Percentiles rank a stretch among this genome's conserved stretches.
These are phyloP conservation scores for Furcasterigmium sp. DNA, from an alignment of 2,329 filamentous ascomycete species.

Conservation along the genomic window DNA sequence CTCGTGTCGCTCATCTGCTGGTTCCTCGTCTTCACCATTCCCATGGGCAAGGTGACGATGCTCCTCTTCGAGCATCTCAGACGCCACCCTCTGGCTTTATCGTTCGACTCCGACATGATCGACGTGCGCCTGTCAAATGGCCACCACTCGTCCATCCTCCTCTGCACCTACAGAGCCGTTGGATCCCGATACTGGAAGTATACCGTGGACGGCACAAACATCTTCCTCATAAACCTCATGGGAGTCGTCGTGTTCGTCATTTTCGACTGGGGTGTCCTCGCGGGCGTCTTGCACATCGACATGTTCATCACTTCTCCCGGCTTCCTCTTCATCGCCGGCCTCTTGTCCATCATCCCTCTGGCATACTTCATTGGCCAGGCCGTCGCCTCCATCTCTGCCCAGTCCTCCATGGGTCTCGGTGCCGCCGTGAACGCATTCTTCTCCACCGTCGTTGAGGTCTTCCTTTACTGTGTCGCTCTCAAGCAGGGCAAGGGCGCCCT, in stretches of 20 bases:
- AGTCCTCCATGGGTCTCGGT: slow-evolving; percentile 96
- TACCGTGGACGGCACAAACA: slow-evolving; percentile 95
- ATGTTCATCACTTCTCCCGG: slow-evolving; percentile 74
- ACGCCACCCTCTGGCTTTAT: slow-evolving; percentile 85
- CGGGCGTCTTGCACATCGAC: slow-evolving; percentile 62
- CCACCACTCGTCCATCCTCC: slow-evolving; percentile 76
- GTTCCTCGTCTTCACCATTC: slow-evolving; percentile 96
- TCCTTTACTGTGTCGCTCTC: slow-evolving; percentile 91
- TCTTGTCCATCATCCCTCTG: slow-evolving; percentile 90
- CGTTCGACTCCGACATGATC: slow-evolving; percentile 81
- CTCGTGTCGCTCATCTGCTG: slow-evolving; percentile 86
- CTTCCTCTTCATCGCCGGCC: slow-evolving; percentile 76
- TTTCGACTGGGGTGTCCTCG: slow-evolving; percentile 81
- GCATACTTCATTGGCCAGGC: slow-evolving; percentile 99
- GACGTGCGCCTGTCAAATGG: slow-evolving; percentile 67
- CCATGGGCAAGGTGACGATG: slow-evolving; percentile 93
- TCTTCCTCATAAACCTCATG: slow-evolving; percentile 97
- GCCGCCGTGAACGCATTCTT: slow-evolving; percentile 98
- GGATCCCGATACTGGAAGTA: slow-evolving; percentile 99
- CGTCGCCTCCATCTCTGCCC: slow-evolving; percentile 95
- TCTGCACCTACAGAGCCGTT: slow-evolving; percentile 95
- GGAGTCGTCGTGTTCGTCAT: slow-evolving; percentile 91
- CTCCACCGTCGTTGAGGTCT: slow-evolving; percentile 95
- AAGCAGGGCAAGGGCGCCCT: slow-evolving; percentile 87
- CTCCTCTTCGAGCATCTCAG: slow-evolving; percentile 87